Conservation (phyloP, 371 early-diverging fungal species). For the Mortierella sp. region DNA sequence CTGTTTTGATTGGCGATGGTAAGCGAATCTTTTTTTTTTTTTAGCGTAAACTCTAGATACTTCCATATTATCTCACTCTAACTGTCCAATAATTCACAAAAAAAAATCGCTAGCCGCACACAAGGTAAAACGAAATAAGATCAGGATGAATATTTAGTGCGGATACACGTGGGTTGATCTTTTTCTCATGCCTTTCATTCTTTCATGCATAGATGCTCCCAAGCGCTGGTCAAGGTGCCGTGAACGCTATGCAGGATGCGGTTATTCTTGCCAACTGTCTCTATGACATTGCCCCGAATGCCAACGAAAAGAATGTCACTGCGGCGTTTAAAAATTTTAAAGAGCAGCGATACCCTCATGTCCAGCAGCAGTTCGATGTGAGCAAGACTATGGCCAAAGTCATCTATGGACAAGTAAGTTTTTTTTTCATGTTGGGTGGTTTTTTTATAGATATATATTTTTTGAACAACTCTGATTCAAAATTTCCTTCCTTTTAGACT, state of each 20-base stretch:
- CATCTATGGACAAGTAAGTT: slow-evolving; percentile 28
- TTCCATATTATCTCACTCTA: too few species aligned
- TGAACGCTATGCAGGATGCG: slow-evolving; percentile 43
- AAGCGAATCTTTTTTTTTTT: not conserved
- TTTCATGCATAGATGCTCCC: slow-evolving; percentile 28
- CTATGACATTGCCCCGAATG: slow-evolving; percentile 17
- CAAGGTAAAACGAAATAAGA: slow-evolving; percentile 15
- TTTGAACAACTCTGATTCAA: not conserved
- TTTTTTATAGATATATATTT: not conserved
- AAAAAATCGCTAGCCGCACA: slow-evolving; percentile 11
- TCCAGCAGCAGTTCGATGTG: slow-evolving; percentile 17
- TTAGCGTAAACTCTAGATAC: too few species aligned
- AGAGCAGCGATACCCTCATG: slow-evolving; percentile 30
- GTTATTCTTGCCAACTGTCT: slow-evolving; percentile 40
- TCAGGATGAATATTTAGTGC: not conserved
- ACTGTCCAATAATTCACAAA: too few species aligned
- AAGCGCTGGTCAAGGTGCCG: slow-evolving; percentile 46
- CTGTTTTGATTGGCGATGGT: slow-evolving; percentile 45
- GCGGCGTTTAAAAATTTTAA: slow-evolving; percentile 32
- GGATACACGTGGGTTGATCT: not conserved
- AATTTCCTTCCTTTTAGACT: slow-evolving; percentile 1
- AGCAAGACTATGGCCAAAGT: slow-evolving; percentile 32
- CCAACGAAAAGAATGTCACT: slow-evolving; percentile 11
- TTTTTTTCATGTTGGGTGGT: too few species aligned
- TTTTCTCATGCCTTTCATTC: not conserved